phyloP scores from a whole-genome alignment of 163 green algal genomes.

The Prototheca stagnorum region DNA sequence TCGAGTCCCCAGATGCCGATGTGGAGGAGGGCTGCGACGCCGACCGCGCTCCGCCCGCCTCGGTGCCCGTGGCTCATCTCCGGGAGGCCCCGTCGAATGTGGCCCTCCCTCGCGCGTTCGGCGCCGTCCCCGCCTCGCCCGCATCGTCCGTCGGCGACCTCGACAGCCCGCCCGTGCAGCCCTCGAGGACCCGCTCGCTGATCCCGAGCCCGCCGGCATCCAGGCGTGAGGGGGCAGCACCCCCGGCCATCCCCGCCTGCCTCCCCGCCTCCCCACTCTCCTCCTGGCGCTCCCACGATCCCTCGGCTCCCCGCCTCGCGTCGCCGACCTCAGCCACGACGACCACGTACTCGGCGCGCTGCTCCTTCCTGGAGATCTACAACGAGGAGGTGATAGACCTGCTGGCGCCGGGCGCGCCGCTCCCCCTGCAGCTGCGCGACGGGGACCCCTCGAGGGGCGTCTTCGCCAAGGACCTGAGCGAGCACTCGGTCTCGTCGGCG shows the following conservation, averaged over 20 bases:
- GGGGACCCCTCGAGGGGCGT: slow-evolving; percentile 14
- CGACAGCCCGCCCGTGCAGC: no score
- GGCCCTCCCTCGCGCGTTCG: no score
- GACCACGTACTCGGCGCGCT: not conserved
- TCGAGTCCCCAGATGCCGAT: not conserved
- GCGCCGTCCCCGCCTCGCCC: no score
- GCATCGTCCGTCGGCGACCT: no score
- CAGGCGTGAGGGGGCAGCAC: no score
- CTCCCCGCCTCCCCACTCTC: no score
- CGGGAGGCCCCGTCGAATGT: no score
- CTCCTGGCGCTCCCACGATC: no score
- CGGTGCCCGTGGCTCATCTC: not conserved
- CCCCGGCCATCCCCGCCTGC: no score
- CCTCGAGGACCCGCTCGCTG: no score
- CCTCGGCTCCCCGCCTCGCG: not conserved
- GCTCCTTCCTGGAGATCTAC: slow-evolving; percentile 47
- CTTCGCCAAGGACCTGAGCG: slow-evolving; percentile 15
- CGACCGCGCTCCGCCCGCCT: not conserved
- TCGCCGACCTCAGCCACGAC: not conserved
- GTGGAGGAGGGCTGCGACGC: no score
- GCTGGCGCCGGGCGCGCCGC: slow-evolving; percentile 14
- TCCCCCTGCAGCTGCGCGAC: slow-evolving; percentile 26
- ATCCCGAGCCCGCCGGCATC: no score
- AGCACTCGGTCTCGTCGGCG: slow-evolving; percentile 11
- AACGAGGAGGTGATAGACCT: slow-evolving; percentile 43